Evolutionary conservation across 768 basidiomycete genomes (phyloP), one percentile per base, ranked within the genome.

Genomic region (Mycena maculata): DNA sequence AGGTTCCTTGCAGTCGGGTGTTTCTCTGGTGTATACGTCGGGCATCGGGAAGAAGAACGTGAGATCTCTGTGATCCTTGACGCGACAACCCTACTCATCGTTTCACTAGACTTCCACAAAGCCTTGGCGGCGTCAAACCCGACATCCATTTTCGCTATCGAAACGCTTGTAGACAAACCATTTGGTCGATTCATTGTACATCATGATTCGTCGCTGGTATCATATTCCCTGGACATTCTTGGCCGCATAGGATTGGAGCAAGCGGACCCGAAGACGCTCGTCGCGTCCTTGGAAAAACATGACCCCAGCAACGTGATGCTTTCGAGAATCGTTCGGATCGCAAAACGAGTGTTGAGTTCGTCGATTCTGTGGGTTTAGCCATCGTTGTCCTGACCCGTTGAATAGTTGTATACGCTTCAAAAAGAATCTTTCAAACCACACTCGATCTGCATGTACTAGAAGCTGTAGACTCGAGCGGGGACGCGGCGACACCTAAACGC

Each of bases 201-300:
- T 41, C 81, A 83, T 16, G 89, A 92, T 56, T 78, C 77, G 12
- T 81, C 83, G 1, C 77, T 95, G 4, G 68, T 86, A 23, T 85
- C 91, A 0, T 95, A 92, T 73, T 90, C 92, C 0, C 82, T 94
- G 11, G 91, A 93, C 63, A 75, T 89, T n/a, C 77, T 94, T 45
- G 88, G 86, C 0, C 86, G 87, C 25, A 83, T 90, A 13, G 86
- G 84, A 10, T 78, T 84, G 30, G 87, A 85, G 2, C 78, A 86
- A 63, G 75, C 84, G 0, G 80, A 86, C 16, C 69, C 77, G 11
- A 79, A 83, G 60, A 79, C 78, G 2, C 74, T 93, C 22, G 83
- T 86, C 7, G 84, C 86, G 1, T 88, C 91, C 3, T 76, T 83
- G 70, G 92, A 94, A 76, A 85, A 83, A 41, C 80, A 94, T 20